Percentiles rank a stretch among this genome's conserved stretches.
phyloP scores from a whole-genome alignment of 768 basidiomycete genomes.

The Tricholoma saponaceum region DNA sequence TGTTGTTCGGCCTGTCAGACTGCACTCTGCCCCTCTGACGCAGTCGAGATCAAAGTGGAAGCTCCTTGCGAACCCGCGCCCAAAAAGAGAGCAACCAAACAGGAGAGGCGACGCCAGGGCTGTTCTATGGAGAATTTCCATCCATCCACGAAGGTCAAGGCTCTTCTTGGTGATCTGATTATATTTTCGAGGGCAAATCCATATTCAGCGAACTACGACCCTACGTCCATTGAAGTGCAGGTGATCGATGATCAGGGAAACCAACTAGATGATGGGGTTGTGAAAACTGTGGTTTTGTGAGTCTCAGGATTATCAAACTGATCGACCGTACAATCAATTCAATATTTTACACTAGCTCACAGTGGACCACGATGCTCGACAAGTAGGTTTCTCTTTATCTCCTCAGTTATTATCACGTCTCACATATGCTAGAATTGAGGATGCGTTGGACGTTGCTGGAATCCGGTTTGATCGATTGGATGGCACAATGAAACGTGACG shows the following conservation, averaged over 20 bases:
- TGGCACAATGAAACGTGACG: constrained; percentile 97
- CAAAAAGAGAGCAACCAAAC: constrained; percentile 64
- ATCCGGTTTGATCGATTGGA: constrained; percentile 93
- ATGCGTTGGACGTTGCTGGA: constrained; percentile 74
- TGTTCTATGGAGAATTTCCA: constrained; percentile 50
- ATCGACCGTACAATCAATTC: constrained; percentile 4
- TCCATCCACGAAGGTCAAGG: constrained; percentile 86
- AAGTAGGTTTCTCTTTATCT: constrained; percentile 46
- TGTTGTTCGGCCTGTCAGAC: constrained; percentile 79
- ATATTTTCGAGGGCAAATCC: constrained; percentile 83
- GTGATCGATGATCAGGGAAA: constrained; percentile 75
- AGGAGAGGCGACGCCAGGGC: constrained; percentile 64
- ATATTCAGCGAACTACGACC: constrained; percentile 83
- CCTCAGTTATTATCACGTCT: neutral
- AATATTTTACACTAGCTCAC: constrained; percentile 55
- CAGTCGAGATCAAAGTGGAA: constrained; percentile 76
- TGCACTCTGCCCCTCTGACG: constrained; percentile 65
- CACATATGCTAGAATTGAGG: constrained; percentile 63
- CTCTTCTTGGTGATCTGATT: constrained; percentile 75
- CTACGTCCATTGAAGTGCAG: constrained; percentile 65
- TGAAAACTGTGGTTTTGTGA: constrained; percentile 96
- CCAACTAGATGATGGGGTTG: constrained; percentile 59
- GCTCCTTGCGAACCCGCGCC: constrained; percentile 33
- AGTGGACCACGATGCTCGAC: constrained; percentile 94
- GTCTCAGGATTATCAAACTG: constrained; percentile 29